A percentile compares a stretch with the other conserved stretches of the same genome.
phyloP scores from a whole-genome alignment of 2,329 filamentous ascomycete genomes.

The Exophiala calicioides region DNA sequence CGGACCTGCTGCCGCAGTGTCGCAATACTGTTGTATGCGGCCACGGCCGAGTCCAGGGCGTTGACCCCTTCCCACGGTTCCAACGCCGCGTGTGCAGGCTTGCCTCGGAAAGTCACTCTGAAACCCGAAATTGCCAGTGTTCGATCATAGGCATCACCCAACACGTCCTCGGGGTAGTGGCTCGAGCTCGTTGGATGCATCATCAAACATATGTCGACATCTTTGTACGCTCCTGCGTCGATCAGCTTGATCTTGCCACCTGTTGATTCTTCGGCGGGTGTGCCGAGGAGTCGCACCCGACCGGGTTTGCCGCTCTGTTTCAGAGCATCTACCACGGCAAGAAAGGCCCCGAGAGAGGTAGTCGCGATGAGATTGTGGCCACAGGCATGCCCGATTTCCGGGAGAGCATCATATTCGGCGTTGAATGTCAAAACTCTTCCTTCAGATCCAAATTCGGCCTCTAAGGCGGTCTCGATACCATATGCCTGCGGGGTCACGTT shows the following conservation, averaged over 20 bases:
- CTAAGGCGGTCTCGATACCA: constrained; percentile 56
- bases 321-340: constrained; percentile 37
- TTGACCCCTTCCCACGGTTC: constrained; percentile 63
- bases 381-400: constrained; percentile 44
- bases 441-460: constrained; percentile 46
- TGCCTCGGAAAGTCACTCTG: constrained; percentile 49
- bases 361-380: constrained; percentile 45
- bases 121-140: constrained; percentile 38
- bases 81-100: constrained; percentile 58
- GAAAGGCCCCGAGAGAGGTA: constrained; percentile 39
- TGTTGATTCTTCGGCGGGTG: constrained; percentile 42
- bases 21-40: constrained; percentile 48
- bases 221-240: constrained; percentile 46
- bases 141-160: constrained; percentile 29
- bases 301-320: constrained; percentile 30
- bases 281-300: constrained; percentile 40
- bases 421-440: constrained; percentile 41
- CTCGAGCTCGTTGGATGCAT: constrained; percentile 38
- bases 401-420: constrained; percentile 47
- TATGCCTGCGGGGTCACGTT: constrained; percentile 52
- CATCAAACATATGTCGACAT: constrained; percentile 48
- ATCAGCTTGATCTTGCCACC: constrained; percentile 46
- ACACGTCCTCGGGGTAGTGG: constrained; percentile 14
- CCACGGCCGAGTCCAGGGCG: constrained; percentile 59
- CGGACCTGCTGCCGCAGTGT: constrained; percentile 59